Conservation (phyloP, 768 basidiomycete species). For the Strobilomyces confusus region DNA sequence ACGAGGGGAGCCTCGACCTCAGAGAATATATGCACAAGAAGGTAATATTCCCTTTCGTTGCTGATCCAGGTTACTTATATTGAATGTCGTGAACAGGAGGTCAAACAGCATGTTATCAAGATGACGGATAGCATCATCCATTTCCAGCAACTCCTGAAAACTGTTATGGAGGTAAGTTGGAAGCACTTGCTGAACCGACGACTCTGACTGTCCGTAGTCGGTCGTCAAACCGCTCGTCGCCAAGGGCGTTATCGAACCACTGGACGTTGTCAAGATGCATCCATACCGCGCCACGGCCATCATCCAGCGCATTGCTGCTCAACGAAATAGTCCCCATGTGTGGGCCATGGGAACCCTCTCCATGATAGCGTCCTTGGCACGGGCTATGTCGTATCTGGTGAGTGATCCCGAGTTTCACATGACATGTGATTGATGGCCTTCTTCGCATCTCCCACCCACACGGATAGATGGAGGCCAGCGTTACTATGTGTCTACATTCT, state of each 20-base stretch:
- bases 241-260: conserved; percentile 42
- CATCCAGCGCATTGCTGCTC: conserved; percentile 35
- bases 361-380: conserved; percentile 57
- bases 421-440: neutral
- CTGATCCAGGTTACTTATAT: conserved; percentile 2
- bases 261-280: conserved; percentile 64
- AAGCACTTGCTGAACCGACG: neutral
- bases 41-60: conserved; percentile 37
- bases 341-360: conserved; percentile 53
- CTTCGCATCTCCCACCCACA: neutral
- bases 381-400: conserved; percentile 88
- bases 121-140: conserved; percentile 65
- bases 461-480: conserved; percentile 74
- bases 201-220: conserved; percentile 21
- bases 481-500: conserved; percentile 69
- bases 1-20: too few species aligned
- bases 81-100: conserved; percentile 41
- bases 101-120: conserved; percentile 73
- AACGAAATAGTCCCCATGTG: conserved; percentile 32
- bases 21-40: too few species aligned
- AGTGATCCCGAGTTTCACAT: conserved; percentile 18
- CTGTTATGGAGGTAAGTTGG: conserved; percentile 66
- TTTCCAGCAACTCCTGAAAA: conserved; percentile 63
- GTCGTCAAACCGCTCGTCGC: conserved; percentile 34
- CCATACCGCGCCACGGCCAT: conserved; percentile 54